phyloP scores from a whole-genome alignment of 1,284 basidiomycete species.

The Agroathelia rolfsii region DNA sequence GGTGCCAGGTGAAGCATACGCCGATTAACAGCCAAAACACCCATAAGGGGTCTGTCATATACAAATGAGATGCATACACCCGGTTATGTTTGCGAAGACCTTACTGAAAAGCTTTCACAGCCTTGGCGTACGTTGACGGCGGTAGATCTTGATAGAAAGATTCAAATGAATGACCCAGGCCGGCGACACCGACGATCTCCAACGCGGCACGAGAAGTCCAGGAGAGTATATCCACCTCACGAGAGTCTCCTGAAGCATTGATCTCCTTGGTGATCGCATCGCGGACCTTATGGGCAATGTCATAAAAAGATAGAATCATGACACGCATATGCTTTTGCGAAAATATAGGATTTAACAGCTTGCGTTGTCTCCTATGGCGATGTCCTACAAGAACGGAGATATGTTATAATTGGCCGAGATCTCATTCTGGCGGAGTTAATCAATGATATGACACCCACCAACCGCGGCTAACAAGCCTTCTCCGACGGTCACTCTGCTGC shows the following conservation, averaged over 20 bases:
- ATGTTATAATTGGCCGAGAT: too few species aligned
- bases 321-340: constrained; percentile 32
- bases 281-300: constrained; percentile 23
- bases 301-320: constrained; percentile 29
- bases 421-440: too few species aligned
- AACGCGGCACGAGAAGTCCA: constrained; percentile 29
- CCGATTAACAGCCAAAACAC: too few species aligned
- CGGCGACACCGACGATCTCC: constrained; percentile 30
- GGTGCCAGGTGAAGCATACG: too few species aligned
- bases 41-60: too few species aligned
- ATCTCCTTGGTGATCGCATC: constrained; percentile 15
- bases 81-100: too few species aligned
- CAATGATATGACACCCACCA: constrained; percentile 16
- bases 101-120: too few species aligned
- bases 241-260: neutral
- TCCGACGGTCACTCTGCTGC: constrained; percentile 24
- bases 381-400: constrained; percentile 26
- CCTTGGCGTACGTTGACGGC: constrained; percentile 20
- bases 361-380: constrained; percentile 32
- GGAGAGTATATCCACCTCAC: constrained; percentile 22
- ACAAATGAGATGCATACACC: too few species aligned
- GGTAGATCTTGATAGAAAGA: constrained; percentile 19
- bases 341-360: constrained; percentile 39
- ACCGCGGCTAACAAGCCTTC: constrained; percentile 25
- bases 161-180: constrained; percentile 31